Evolutionary conservation across 1,139 yeast species (phyloP).

Genomic region (Zygosaccharomyces pseudobailii): DNA sequence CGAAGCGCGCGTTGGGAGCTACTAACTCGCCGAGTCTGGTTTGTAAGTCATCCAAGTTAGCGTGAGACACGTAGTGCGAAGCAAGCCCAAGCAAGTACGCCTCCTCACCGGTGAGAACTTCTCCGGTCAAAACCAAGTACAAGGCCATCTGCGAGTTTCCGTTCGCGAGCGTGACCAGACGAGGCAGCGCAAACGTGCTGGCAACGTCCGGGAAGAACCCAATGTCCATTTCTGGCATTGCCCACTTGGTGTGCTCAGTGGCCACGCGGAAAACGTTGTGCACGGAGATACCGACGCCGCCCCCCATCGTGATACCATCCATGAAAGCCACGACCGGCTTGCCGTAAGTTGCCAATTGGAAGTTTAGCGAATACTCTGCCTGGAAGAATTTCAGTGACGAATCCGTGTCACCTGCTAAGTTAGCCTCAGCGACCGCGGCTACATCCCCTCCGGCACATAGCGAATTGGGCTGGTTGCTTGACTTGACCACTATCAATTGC

Average conservation of each 20-base stretch:
- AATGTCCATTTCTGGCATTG: slow-evolving; percentile 98
- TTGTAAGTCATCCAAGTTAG: slow-evolving; percentile 56
- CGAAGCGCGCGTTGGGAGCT: slow-evolving; percentile 15
- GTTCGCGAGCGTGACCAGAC: slow-evolving; percentile 42
- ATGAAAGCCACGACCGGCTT: slow-evolving; percentile 82
- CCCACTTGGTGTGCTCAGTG: slow-evolving; percentile 82
- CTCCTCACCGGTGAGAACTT: slow-evolving; percentile 69
- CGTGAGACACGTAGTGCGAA: slow-evolving; percentile 78
- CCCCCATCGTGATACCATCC: slow-evolving; percentile 97
- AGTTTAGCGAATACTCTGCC: slow-evolving; percentile 77
- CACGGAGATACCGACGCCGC: slow-evolving; percentile 89
- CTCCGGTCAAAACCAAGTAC: slow-evolving; percentile 84
- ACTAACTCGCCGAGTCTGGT: slow-evolving; percentile 54
- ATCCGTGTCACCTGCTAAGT: slow-evolving; percentile 41
- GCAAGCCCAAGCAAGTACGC: slow-evolving; percentile 80
- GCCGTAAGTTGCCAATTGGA: slow-evolving; percentile 68
- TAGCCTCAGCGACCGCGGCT: slow-evolving; percentile 60
- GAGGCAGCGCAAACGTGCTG: slow-evolving; percentile 80
- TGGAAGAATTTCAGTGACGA: slow-evolving; percentile 65
- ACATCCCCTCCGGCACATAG: slow-evolving; percentile 96
- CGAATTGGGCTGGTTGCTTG: slow-evolving; percentile 43
- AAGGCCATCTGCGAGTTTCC: slow-evolving; percentile 74
- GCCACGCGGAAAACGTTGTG: slow-evolving; percentile 95
- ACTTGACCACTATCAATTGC: slow-evolving; percentile 62
- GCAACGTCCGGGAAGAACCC: slow-evolving; percentile 98